Percentiles rank a stretch among this genome's conserved stretches.
phyloP scores from a whole-genome alignment of 1,284 basidiomycete genomes.

The Trametes versicolor region DNA sequence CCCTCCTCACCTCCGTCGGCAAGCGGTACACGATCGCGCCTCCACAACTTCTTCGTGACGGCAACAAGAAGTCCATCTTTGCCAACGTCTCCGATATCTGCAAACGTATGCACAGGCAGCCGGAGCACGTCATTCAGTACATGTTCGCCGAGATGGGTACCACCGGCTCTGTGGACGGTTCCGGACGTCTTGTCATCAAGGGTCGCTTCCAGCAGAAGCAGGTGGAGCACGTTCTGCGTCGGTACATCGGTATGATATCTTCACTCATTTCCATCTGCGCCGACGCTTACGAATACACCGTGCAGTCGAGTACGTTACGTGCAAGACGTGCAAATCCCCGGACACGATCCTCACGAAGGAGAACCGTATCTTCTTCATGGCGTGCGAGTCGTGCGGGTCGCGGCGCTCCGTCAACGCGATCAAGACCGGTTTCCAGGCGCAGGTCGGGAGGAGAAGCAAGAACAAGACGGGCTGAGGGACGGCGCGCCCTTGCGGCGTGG shows the following conservation, averaged over 20 bases:
- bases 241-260: conserved; percentile 87
- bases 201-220: conserved; percentile 99
- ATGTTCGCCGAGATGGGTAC: conserved; percentile 99
- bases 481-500: not conserved
- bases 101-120: conserved; percentile 98
- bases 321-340: conserved; percentile 99
- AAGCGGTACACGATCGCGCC: conserved; percentile 98
- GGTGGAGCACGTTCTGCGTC: conserved; percentile 96
- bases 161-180: conserved; percentile 94
- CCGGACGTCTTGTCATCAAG: conserved; percentile 94
- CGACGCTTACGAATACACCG: conserved; percentile 1
- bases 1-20: conserved; percentile 86
- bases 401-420: conserved; percentile 94
- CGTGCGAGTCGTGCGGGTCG: conserved; percentile 94
- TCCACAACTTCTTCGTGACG: conserved; percentile 94
- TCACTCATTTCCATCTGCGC: not conserved
- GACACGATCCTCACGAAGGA: conserved; percentile 97
- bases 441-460: conserved; percentile 88
- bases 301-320: conserved; percentile 97
- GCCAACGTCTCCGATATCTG: conserved; percentile 98
- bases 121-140: conserved; percentile 99
- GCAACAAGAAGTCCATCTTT: conserved; percentile 97
- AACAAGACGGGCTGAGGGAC: conserved; percentile 61
- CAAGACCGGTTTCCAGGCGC: conserved; percentile 99
- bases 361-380: conserved; percentile 99